These are phyloP conservation scores for Penicillium crustosum DNA, from an alignment of 2,329 filamentous ascomycete genomes.

Conservation along the genomic window DNA sequence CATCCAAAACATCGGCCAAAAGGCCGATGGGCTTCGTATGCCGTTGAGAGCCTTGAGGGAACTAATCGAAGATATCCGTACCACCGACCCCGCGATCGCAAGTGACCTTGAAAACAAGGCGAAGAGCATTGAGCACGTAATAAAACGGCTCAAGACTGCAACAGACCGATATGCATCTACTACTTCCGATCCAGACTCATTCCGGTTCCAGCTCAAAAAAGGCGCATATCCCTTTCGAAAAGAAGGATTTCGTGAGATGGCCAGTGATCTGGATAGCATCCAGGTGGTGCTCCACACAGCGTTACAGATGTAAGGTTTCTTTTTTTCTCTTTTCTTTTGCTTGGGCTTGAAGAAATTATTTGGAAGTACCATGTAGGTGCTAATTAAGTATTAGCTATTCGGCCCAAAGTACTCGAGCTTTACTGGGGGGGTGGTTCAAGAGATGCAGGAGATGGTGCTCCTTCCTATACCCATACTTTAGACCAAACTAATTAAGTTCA, in stretches of 20 bases:
- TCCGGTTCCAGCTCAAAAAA: not conserved
- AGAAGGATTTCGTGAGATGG: not conserved
- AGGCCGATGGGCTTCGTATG: not conserved
- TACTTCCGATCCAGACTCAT: not conserved
- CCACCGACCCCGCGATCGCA: not conserved
- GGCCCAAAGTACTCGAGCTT: not conserved
- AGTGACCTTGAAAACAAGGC: not conserved
- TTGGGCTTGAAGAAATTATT: fast-evolving
- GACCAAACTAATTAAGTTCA: not conserved
- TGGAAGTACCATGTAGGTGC: too few relatives aligned
- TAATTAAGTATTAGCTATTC: not conserved
- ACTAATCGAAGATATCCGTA: not conserved
- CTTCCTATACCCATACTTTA: not conserved
- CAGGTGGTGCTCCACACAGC: not conserved
- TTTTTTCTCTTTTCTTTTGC: too few relatives aligned
- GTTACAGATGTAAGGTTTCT: not conserved
- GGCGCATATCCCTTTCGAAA: not conserved
- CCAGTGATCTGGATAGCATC: not conserved
- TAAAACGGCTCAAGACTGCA: not conserved
- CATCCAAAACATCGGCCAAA: not conserved
- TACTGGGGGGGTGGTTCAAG: not conserved
- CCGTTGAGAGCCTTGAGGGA: not conserved
- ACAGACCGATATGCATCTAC: not conserved
- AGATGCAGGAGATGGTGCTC: not conserved
- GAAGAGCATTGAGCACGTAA: not conserved